Percentiles rank a stretch among this genome's conserved stretches.
phyloP scores from a whole-genome alignment of 257 asterid genomes.

The Nicotiana undulata region DNA sequence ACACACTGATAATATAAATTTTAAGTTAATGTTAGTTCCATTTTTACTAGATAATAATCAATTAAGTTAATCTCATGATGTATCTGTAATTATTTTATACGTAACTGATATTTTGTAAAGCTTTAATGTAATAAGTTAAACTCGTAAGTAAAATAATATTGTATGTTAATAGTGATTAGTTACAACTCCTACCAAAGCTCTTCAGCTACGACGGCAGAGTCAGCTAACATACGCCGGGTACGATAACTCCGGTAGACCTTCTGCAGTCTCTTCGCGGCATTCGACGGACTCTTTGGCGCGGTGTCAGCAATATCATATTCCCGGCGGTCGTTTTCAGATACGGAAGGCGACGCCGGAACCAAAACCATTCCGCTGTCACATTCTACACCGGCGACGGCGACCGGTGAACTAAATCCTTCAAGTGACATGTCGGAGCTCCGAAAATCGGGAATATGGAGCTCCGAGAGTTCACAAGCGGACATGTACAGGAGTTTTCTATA shows the following conservation, averaged over 20 bases:
- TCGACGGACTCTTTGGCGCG: constrained; percentile 19
- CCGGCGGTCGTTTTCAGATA: neutral
- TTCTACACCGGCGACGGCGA: neutral
- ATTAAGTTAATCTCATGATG: too few relatives aligned
- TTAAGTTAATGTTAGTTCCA: too few relatives aligned
- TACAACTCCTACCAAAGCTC: constrained; percentile 49
- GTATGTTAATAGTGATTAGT: neutral
- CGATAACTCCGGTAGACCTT: constrained; percentile 90
- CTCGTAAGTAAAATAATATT: too few relatives aligned
- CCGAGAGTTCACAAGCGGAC: neutral
- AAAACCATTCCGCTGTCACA: neutral
- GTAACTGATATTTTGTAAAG: too few relatives aligned
- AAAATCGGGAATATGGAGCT: constrained; percentile 3
- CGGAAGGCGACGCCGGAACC: neutral
- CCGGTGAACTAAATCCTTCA: constrained; percentile 2
- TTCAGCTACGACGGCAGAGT: constrained; percentile 92
- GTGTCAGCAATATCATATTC: constrained; percentile 15
- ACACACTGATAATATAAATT: too few relatives aligned
- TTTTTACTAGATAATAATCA: too few relatives aligned
- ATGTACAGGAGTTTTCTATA: neutral
- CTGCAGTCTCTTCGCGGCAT: constrained; percentile 84
- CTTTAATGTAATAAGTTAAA: too few relatives aligned
- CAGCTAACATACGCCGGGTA: constrained; percentile 96
- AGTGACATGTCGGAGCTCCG: constrained; percentile 2
- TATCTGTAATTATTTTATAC: too few relatives aligned